Base-by-base conservation (phyloP, 2,329 filamentous ascomycete genomes). In the Lecanicillium sp. region DNA sequence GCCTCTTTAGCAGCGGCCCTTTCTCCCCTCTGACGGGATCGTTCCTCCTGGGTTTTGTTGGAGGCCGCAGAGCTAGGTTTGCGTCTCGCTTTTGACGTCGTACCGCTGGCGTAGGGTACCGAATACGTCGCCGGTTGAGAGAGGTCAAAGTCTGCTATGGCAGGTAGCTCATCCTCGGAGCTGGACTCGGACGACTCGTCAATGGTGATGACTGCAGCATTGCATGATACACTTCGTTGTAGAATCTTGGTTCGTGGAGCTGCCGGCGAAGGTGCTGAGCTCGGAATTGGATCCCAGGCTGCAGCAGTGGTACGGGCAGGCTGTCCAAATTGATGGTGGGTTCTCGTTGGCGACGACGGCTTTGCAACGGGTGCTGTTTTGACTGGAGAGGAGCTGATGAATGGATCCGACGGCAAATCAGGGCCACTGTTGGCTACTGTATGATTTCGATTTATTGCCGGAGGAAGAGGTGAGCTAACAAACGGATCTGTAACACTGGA, bases 271-370 rank as follows among this genome's bases (percentile, higher is more conserved):
- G 70, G 71, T 4, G 69, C 69, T 1, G 69, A 74, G 49, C 71
- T 75, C 0, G 71, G 74, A 36, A 74, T 74, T 0, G 68, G 69
- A 47, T 72, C 69, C 68, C 68, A 72, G 1, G 56, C 54, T 3
- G 50, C 40, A 4, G 17, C 35, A 6, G 27, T 31, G 8, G 33
- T 14, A 20, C 29, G 29, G 29, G 6, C n/a, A 6, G 6, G 18
- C 10, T 36, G 32, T 31, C 17, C 14, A 29, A 4, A 14, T 29
- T 18, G 17, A 5, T 20, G 19, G 17, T 11, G 9, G 29, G 7
- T 31, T 6, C 29, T n/a, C 15, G 29, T 14, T 17, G 29, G 15
- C 7, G 29, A n/a, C 15, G 7, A 31, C n/a, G 7, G 29, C 11
- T 25, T 25, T 19, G 43, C 30, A 18, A 28, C 15, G n/a, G 40